A percentile compares a stretch with the other conserved stretches of the same genome.
phyloP scores from a whole-genome alignment of 2,329 filamentous ascomycete species.

The Penicillium sp. region DNA sequence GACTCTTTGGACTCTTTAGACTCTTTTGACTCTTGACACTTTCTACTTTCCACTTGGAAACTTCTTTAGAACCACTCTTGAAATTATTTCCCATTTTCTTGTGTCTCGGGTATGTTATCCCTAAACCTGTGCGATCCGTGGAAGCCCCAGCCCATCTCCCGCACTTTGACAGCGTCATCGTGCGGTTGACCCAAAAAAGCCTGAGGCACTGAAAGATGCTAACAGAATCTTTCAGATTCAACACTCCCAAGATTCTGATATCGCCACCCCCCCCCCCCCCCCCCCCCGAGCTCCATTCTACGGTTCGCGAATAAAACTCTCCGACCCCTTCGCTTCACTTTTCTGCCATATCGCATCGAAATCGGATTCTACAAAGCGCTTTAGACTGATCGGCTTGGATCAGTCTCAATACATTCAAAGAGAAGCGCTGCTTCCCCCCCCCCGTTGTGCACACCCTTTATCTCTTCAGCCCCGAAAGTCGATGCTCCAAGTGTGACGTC shows the following conservation, averaged over 20 bases:
- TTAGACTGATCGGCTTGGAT: not conserved
- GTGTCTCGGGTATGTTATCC: conserved; percentile 9
- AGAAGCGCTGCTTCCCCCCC: not conserved
- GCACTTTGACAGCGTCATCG: conserved; percentile 34
- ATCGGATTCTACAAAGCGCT: not conserved
- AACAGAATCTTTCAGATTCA: not conserved
- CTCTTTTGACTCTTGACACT: too few species aligned
- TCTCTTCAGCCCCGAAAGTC: conserved; percentile 22
- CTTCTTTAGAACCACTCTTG: not conserved
- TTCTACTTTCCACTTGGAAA: not conserved
- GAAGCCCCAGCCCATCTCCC: conserved; percentile 35
- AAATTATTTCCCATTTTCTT: not conserved
- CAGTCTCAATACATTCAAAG: not conserved
- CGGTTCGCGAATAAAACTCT: conserved; percentile 12
- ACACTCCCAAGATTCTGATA: not conserved
- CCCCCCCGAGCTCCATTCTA: conserved; percentile 7
- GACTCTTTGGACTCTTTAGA: too few species aligned
- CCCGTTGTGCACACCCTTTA: not conserved
- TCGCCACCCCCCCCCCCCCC: conserved; percentile 17
- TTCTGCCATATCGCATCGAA: not conserved
- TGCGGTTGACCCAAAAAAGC: conserved; percentile 27
- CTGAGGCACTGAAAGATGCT: not conserved
- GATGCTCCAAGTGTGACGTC: conserved; percentile 32
- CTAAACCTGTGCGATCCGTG: conserved; percentile 26
- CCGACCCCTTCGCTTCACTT: conserved; percentile 1